A percentile compares a stretch with the other conserved stretches of the same genome.
Evolutionary conservation across 2,329 filamentous ascomycete genomes (phyloP).

Genomic region (Colletotrichum melonis): DNA sequence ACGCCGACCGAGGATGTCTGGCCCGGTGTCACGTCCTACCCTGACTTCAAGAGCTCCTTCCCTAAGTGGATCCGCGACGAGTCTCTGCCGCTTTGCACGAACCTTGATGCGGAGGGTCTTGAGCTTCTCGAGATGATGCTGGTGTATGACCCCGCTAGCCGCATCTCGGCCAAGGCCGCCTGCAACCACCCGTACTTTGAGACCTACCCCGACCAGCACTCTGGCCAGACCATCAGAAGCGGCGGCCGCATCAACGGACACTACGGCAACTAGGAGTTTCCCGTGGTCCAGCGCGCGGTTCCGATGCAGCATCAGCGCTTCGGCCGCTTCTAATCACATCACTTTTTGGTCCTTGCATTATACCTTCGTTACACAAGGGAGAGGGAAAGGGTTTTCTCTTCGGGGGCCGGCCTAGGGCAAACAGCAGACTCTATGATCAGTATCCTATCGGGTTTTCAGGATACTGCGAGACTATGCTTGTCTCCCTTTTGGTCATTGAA

Average conservation of each 20-base stretch:
- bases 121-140: conserved; percentile 78
- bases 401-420: conserved; percentile 1
- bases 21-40: conserved; percentile 94
- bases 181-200: conserved; percentile 87
- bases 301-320: conserved; percentile 25
- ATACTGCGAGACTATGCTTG: conserved; percentile 27
- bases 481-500: conserved; percentile 7
- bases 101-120: conserved; percentile 77
- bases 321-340: conserved; percentile 13
- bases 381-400: not conserved
- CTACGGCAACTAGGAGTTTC: conserved; percentile 34
- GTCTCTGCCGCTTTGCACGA: conserved; percentile 73
- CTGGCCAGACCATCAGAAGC: conserved; percentile 34
- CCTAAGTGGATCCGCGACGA: conserved; percentile 88
- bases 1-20: conserved; percentile 85
- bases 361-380: not conserved
- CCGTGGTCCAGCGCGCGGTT: conserved; percentile 17
- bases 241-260: conserved; percentile 35
- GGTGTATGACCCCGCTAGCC: conserved; percentile 86
- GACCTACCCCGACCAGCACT: conserved; percentile 47
- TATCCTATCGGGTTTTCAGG: conserved; percentile 28
- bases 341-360: conserved; percentile 1
- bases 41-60: conserved; percentile 92
- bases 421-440: conserved; percentile 22
- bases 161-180: conserved; percentile 90